phyloP scores from a whole-genome alignment of 768 basidiomycete genomes.

The Mrakia frigida region DNA sequence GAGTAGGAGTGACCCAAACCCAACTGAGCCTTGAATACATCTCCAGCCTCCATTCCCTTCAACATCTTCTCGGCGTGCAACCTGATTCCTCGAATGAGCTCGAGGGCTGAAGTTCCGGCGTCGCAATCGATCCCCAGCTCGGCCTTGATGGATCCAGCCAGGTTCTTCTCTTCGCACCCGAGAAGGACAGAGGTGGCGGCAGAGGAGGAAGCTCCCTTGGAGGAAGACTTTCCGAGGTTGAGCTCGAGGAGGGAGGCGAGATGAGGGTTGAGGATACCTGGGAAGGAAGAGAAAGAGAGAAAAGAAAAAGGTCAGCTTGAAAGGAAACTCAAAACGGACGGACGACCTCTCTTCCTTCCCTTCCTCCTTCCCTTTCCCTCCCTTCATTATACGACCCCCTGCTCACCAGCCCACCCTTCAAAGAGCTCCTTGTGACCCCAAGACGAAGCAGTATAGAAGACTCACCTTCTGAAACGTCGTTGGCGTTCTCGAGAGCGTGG shows the following conservation, averaged over 20 bases:
- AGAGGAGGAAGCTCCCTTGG: constrained; percentile 70
- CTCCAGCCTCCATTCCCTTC: constrained; percentile 85
- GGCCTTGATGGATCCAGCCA: constrained; percentile 84
- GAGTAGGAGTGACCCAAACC: constrained; percentile 96
- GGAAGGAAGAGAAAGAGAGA: not conserved
- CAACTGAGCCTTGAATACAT: constrained; percentile 92
- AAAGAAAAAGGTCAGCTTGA: constrained; percentile 3
- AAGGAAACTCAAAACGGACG: not conserved
- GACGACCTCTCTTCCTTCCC: not conserved
- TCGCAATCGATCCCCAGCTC: constrained; percentile 84
- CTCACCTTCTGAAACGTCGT: constrained; percentile 85
- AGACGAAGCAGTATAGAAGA: not conserved
- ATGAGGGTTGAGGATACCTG: constrained; percentile 80
- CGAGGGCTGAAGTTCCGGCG: constrained; percentile 55
- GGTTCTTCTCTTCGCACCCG: constrained; percentile 58
- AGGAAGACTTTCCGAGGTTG: constrained; percentile 82
- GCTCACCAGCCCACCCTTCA: not conserved
- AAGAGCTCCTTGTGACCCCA: too few relatives aligned
- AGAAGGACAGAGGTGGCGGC: constrained; percentile 51
- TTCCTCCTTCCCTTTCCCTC: not conserved
- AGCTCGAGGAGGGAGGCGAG: constrained; percentile 78
- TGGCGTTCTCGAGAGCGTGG: constrained; percentile 92
- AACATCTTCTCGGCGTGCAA: constrained; percentile 80
- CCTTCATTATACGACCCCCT: not conserved
- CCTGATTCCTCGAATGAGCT: constrained; percentile 94